phyloP scores from a whole-genome alignment of 2,329 filamentous ascomycete genomes.

The Exophiala xenobiotica region DNA sequence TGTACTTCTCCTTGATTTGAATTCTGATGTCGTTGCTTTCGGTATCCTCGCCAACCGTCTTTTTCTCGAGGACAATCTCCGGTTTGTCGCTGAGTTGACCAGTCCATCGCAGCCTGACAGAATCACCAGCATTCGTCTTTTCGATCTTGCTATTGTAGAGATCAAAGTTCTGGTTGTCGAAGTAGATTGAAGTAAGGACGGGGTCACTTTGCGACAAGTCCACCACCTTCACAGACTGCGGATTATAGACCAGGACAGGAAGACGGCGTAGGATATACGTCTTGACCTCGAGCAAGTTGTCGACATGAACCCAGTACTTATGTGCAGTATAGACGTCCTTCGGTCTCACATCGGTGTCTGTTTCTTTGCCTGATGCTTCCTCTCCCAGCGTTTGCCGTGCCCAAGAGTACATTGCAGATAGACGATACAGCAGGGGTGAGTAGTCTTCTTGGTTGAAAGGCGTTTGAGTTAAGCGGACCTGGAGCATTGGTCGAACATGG shows the following conservation, averaged over 20 bases:
- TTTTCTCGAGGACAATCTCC: constrained; percentile 85
- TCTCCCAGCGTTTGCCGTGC: constrained; percentile 79
- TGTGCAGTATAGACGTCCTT: constrained; percentile 74
- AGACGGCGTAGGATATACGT: constrained; percentile 88
- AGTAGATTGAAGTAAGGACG: constrained; percentile 92
- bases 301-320: constrained; percentile 96
- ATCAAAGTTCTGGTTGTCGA: constrained; percentile 82
- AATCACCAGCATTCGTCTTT: constrained; percentile 71
- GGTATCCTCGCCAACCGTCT: constrained; percentile 74
- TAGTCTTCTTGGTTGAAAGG: constrained; percentile 97
- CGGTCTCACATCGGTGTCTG: constrained; percentile 43
- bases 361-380: constrained; percentile 45
- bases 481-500: constrained; percentile 85
- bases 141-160: constrained; percentile 85
- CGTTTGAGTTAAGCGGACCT: constrained; percentile 80
- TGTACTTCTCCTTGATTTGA: constrained; percentile 88
- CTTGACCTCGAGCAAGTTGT: constrained; percentile 96
- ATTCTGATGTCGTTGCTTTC: constrained; percentile 77
- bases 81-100: constrained; percentile 76
- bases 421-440: constrained; percentile 78
- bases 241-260: constrained; percentile 89
- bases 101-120: constrained; percentile 86
- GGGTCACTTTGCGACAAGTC: constrained; percentile 78
- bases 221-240: constrained; percentile 76
- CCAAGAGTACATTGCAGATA: constrained; percentile 95